phyloP scores from a whole-genome alignment of 2,329 filamentous ascomycete species.

The Penicillium hordei region DNA sequence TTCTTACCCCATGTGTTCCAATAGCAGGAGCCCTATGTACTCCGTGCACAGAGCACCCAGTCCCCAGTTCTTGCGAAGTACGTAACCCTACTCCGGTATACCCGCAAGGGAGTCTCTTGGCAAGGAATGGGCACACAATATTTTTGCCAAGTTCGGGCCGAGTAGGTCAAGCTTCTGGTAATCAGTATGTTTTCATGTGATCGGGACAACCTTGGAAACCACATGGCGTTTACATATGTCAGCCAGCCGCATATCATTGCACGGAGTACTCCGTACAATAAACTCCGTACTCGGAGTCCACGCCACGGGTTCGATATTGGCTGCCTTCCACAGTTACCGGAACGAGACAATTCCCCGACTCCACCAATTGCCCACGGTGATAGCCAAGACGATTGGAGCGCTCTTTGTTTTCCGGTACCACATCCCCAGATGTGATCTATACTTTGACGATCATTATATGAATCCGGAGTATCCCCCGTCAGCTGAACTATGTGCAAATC shows the following conservation, averaged over 20 bases:
- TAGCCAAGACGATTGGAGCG: background rate
- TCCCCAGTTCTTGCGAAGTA: no score
- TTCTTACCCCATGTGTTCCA: background rate
- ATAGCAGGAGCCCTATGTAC: background rate
- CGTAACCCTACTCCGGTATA: no score
- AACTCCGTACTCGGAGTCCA: background rate
- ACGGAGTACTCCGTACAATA: no score
- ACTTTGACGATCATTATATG: background rate
- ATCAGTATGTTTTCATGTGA: background rate
- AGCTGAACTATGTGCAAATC: background rate
- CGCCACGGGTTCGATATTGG: no score
- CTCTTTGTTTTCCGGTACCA: background rate
- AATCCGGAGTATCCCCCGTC: background rate
- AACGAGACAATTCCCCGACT: slow-evolving; percentile 12
- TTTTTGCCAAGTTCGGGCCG: background rate
- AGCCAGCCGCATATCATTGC: no score
- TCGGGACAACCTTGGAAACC: background rate
- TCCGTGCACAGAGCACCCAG: no score
- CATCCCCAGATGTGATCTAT: background rate
- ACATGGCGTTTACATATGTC: no score
- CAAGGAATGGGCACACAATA: background rate
- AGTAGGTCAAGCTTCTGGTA: background rate
- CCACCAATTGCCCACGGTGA: slow-evolving; percentile 2
- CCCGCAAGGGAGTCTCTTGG: background rate
- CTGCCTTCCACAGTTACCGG: background rate